phyloP scores from a whole-genome alignment of 805 yeast genomes.

The Starmerella asiatica region DNA sequence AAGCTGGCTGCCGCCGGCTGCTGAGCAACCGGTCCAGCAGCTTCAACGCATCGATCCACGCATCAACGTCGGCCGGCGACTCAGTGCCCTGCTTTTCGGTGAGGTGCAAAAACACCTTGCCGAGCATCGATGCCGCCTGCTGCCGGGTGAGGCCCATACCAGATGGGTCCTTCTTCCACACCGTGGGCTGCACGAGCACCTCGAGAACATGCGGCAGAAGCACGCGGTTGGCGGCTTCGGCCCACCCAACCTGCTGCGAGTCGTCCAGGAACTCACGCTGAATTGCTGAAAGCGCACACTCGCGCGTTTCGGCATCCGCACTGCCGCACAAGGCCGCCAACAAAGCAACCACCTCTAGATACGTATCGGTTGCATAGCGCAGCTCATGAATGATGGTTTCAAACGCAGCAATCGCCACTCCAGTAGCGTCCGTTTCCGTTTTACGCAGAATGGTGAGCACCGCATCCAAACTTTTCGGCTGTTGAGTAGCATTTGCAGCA shows the following conservation, averaged over 20 bases:
- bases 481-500: not conserved
- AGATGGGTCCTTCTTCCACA: constrained; percentile 41
- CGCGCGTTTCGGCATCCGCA: constrained; percentile 12
- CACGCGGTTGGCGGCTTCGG: constrained; percentile 51
- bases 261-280: constrained; percentile 40
- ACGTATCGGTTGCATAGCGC: constrained; percentile 3
- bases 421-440: not conserved
- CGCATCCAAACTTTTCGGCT: not conserved
- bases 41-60: constrained; percentile 29
- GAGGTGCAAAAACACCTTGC: constrained; percentile 48
- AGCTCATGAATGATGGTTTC: constrained; percentile 5
- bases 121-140: constrained; percentile 51
- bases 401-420: not conserved
- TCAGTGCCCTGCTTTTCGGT: constrained; percentile 24
- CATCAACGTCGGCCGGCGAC: constrained; percentile 22
- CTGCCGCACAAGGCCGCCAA: constrained; percentile 9
- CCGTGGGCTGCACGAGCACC: constrained; percentile 54
- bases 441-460: not conserved
- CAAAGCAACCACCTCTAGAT: constrained; percentile 3
- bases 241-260: constrained; percentile 24
- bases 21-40: constrained; percentile 30
- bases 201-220: constrained; percentile 53
- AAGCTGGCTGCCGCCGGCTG: constrained; percentile 28
- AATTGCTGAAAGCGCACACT: constrained; percentile 27
- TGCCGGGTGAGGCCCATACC: constrained; percentile 56